Conservation (phyloP, 1,284 basidiomycete genomes). For the Ceratobasidium papillatum region DNA sequence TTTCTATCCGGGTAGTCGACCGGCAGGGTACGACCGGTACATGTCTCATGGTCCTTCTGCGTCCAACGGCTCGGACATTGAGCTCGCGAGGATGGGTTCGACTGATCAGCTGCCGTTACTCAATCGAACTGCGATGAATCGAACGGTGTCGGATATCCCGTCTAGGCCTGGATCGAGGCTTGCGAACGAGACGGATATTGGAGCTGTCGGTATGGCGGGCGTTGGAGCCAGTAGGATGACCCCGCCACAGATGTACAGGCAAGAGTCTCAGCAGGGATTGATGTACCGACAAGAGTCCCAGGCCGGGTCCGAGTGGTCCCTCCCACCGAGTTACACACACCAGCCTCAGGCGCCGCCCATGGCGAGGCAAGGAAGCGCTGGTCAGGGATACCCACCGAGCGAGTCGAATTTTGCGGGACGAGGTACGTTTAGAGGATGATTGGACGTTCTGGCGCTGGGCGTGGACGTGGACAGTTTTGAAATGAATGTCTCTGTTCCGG, state of each 20-base stretch:
- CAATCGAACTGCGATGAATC: conserved; percentile 9
- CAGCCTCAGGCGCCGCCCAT: not conserved
- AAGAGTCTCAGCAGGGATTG: not conserved
- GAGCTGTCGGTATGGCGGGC: not conserved
- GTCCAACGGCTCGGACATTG: conserved; percentile 32
- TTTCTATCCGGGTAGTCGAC: not conserved
- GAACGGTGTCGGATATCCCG: conserved; percentile 1
- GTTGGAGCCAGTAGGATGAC: not conserved
- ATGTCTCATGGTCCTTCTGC: conserved; percentile 9
- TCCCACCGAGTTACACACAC: conserved; percentile 14
- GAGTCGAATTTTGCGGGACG: conserved; percentile 18
- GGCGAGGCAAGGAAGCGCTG: conserved; percentile 13
- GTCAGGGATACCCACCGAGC: not conserved
- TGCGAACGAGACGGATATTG: conserved; percentile 21
- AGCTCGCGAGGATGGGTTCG: conserved; percentile 25
- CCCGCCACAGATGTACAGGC: conserved; percentile 6
- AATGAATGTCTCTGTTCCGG: conserved; percentile 1
- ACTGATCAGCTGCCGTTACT: conserved; percentile 16
- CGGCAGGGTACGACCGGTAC: conserved; percentile 23
- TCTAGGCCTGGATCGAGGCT: conserved; percentile 24
- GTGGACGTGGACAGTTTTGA: conserved; percentile 1
- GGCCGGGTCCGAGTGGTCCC: conserved; percentile 1
- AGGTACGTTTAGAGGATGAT: conserved; percentile 16
- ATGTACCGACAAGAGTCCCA: conserved; percentile 7
- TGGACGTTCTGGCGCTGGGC: not conserved